Evolutionary conservation across 495 filamentous ascomycete species (phyloP).

Genomic region (Chaetomium fimeti): DNA sequence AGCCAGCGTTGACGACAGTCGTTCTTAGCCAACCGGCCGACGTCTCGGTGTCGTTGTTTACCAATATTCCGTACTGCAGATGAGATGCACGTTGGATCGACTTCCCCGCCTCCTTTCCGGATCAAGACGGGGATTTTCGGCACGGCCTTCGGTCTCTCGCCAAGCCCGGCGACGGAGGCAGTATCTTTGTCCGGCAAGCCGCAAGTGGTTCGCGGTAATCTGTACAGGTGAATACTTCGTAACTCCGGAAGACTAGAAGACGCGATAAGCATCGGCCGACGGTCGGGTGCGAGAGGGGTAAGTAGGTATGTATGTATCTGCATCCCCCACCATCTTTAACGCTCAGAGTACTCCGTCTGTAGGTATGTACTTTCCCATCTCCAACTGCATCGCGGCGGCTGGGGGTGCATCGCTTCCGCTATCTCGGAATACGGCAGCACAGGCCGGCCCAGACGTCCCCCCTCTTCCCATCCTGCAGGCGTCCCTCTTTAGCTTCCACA

Average conservation of each 20-base stretch:
- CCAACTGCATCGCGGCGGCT: not conserved
- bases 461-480: not conserved
- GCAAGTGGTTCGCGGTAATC: no score
- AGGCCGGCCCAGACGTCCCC: no score
- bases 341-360: not conserved
- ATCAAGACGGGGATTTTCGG: not conserved
- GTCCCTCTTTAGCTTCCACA: slow-evolving; percentile 4
- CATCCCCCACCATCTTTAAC: no score
- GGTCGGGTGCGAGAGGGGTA: no score
- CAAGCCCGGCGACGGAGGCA: not conserved
- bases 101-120: not conserved
- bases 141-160: not conserved
- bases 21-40: not conserved
- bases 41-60: not conserved
- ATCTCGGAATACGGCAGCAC: slow-evolving; percentile 13
- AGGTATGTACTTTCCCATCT: not conserved
- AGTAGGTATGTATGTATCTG: no score
- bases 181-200: not conserved
- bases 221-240: no score
- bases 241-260: no score
- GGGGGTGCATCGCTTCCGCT: not conserved
- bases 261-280: no score
- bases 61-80: no score
- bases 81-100: not conserved
- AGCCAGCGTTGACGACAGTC: not conserved